Base-by-base conservation (phyloP, 2,329 filamentous ascomycete species). In the Penicillium sp. region DNA sequence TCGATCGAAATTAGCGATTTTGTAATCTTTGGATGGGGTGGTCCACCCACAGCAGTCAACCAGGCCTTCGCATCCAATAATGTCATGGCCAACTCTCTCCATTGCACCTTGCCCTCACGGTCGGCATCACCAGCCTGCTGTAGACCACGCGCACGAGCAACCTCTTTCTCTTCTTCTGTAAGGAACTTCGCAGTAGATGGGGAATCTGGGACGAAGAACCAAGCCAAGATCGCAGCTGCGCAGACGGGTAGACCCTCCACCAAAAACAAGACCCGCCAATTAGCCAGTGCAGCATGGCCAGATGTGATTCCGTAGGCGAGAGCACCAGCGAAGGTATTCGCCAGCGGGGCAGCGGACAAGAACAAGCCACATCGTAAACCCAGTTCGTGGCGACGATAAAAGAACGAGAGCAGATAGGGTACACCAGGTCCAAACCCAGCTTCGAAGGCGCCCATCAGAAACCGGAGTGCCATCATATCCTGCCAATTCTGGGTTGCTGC, bases 251-350 rank as follows among this genome's bases (percentile, higher is more conserved):
- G 69, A 8, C 87, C 87, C 72, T 90, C 87, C 6, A 89, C 82
- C 6, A 89, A 74, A 70, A 88, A 86, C 59, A 90, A 68, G 11
- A 88, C 69, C 59, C 85, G 81, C 89, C 89, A 91, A 55, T 81
- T 84, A 3, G 83, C 80, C 44, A 90, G 71, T 16, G 77, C 69
- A 2, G 79, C 76, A 64, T 82, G 78, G 13, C 86, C 84, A 27
- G 83, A 82, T 9, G 85, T 86, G 68, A 90, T 88, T 4, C 81
- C 84, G 56, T 86, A 88, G 1, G 86, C 86, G 6, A 88, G 76
- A 3, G 85, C 86, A 2, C 87, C 87, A 0, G 91, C 90, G 69
- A 96, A 93, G 1, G 87, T 88, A 43, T 90, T 95, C 1, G 91
- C 91, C 4, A 96, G 81, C 1, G 87, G 87, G 0, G 87, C 86